Evolutionary conservation across 2,329 filamentous ascomycete species (phyloP), one percentile per base, ranked within the genome.

Genomic region (Coniochaeta pulveracea): DNA sequence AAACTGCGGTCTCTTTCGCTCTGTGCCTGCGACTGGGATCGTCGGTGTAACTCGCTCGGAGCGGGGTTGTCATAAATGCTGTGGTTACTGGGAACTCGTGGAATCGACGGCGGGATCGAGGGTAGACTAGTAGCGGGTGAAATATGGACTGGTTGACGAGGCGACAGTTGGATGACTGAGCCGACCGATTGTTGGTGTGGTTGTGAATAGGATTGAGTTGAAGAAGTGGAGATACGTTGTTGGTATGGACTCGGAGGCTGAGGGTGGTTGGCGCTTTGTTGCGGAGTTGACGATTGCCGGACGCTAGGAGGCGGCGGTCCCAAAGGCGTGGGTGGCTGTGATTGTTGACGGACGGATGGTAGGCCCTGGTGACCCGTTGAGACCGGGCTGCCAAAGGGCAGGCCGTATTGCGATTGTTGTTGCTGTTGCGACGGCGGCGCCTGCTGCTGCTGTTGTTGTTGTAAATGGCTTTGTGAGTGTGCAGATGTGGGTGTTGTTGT

Each of bases 1-100:
- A 80, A 54, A 50, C 78, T 84, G 32, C 70, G 64, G 40, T 83
- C 81, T 46, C 80, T 71, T 35, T 85, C 79, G 41, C 66, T 66
- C 31, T 66, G 64, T 26, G 69, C 67, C 37, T 66, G 61, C 26
- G 66, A 64, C 49, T 70, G 56, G 52, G 60, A 60, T 40, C 70
- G 55, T 52, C 60, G 60, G 40, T 63, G 61, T 6, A 22, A 31
- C 7, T 31, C 28, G 21, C 16, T 19, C 5, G 15, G 30, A 19
- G 37, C 33, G 10, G 38, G 29, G 6, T 46, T 47, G 26, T 68
- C 66, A 53, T 67, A 64, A 31, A 56, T 50, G 41, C 56, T 56
- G 35, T 64, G 57, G 34, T 55, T 57, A 38, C 51, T 61, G 18
- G 54, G 52, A 26, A 60, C 52, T 47, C 61, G 55, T 45, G 63